Evolutionary conservation across 1,139 yeast genomes (phyloP).

Genomic region (Diutina mesorugosa): DNA sequence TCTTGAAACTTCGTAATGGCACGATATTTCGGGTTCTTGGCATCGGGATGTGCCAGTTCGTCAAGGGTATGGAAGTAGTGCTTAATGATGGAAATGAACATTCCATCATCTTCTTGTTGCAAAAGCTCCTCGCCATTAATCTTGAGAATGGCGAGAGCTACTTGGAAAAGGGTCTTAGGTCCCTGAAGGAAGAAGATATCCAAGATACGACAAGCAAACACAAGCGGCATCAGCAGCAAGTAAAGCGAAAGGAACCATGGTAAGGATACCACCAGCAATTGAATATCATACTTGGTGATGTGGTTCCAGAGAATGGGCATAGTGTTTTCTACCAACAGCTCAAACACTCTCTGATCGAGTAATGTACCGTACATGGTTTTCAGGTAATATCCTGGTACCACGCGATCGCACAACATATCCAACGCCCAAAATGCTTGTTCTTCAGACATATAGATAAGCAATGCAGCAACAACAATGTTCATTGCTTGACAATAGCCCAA

Average conservation of each 20-base stretch:
- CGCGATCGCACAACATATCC: slow-evolving; percentile 66
- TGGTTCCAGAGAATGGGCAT: slow-evolving; percentile 88
- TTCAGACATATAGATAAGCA: slow-evolving; percentile 86
- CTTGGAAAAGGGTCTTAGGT: slow-evolving; percentile 80
- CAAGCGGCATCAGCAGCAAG: slow-evolving; percentile 87
- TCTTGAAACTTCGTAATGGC: slow-evolving; percentile 81
- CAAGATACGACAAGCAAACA: slow-evolving; percentile 81
- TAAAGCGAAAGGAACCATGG: slow-evolving; percentile 95
- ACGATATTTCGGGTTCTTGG: slow-evolving; percentile 50
- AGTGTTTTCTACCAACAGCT: slow-evolving; percentile 75
- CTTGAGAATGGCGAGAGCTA: slow-evolving; percentile 78
- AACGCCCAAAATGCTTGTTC: slow-evolving; percentile 97
- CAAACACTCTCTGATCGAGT: slow-evolving; percentile 88
- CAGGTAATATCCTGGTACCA: slow-evolving; percentile 93
- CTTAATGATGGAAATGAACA: slow-evolving; percentile 74
- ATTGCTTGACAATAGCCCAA: slow-evolving; percentile 98
- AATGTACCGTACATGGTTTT: slow-evolving; percentile 96
- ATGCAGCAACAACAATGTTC: slow-evolving; percentile 94
- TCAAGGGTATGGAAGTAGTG: slow-evolving; percentile 70
- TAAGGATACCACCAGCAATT: slow-evolving; percentile 83
- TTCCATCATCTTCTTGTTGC: slow-evolving; percentile 82
- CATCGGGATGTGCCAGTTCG: slow-evolving; percentile 67
- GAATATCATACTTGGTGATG: slow-evolving; percentile 68
- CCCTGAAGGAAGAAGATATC: slow-evolving; percentile 92
- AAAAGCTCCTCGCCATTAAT: slow-evolving; percentile 78